Conservation (phyloP, 805 yeast species). For the Tetrapisispora fleetii region DNA sequence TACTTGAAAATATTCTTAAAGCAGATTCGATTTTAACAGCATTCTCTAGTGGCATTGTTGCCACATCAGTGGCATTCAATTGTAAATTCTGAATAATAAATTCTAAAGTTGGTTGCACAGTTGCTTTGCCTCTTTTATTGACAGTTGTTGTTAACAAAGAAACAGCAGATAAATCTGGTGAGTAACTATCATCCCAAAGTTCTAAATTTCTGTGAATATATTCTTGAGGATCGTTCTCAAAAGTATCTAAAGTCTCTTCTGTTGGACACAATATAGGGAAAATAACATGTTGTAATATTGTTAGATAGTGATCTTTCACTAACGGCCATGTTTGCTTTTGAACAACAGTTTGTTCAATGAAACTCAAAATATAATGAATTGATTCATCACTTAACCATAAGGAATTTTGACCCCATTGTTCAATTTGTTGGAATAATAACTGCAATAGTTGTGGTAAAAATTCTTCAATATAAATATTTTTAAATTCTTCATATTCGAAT, state of each 20-base stretch:
- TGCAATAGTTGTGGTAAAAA: constrained; percentile 67
- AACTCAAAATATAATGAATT: constrained; percentile 54
- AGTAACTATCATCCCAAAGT: constrained; percentile 46
- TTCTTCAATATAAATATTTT: constrained; percentile 40
- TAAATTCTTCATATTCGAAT: constrained; percentile 53
- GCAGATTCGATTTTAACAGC: constrained; percentile 71
- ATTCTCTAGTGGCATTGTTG: constrained; percentile 32
- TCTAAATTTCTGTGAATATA: constrained; percentile 69
- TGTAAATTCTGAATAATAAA: constrained; percentile 47
- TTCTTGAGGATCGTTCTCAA: constrained; percentile 82
- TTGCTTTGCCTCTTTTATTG: constrained; percentile 50
- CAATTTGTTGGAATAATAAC: constrained; percentile 55
- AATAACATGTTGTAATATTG: constrained; percentile 59
- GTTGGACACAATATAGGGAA: constrained; percentile 68
- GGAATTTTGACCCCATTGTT: constrained; percentile 56
- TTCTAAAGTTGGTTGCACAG: constrained; percentile 50
- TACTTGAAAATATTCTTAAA: constrained; percentile 65
- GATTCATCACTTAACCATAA: constrained; percentile 65
- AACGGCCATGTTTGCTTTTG: constrained; percentile 55
- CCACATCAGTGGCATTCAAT: constrained; percentile 10
- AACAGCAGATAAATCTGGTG: constrained; percentile 76
- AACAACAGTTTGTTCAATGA: constrained; percentile 51
- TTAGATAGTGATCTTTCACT: constrained; percentile 54
- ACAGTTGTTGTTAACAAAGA: constrained; percentile 64
- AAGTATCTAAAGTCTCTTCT: constrained; percentile 57